A percentile compares a stretch with the other conserved stretches of the same genome.
Evolutionary conservation across 768 basidiomycete genomes (phyloP).

Genomic region (Tephrocybe sp.): DNA sequence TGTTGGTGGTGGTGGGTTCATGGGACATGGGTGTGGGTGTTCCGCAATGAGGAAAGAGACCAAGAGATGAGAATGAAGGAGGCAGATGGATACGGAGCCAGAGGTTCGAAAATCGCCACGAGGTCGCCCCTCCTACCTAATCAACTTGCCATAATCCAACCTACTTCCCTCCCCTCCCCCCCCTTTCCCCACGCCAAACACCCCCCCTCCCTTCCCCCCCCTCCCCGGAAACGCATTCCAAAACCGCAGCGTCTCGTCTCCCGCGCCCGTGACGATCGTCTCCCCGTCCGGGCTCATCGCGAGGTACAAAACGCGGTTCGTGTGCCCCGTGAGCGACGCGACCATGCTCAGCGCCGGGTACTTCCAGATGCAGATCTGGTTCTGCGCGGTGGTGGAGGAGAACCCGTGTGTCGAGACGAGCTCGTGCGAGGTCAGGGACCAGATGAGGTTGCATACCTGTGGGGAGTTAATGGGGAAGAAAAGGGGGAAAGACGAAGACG

Average conservation of each 20-base stretch:
- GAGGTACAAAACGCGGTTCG: slow-evolving; percentile 93
- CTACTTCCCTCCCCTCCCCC: slow-evolving; percentile 41
- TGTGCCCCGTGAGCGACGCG: slow-evolving; percentile 91
- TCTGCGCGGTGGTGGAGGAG: slow-evolving; percentile 90
- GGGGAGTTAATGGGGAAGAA: slow-evolving; percentile 14
- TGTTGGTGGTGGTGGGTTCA: too few relatives aligned
- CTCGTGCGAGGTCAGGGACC: slow-evolving; percentile 95
- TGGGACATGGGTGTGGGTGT: too few relatives aligned
- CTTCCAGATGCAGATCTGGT: slow-evolving; percentile 95
- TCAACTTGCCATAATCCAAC: slow-evolving; percentile 53
- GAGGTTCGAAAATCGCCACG: too few relatives aligned
- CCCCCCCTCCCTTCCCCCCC: slow-evolving; percentile 55
- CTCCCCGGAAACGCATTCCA: slow-evolving; percentile 96
- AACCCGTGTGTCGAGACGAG: slow-evolving; percentile 98
- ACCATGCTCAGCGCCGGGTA: slow-evolving; percentile 95
- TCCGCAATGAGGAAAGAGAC: too few relatives aligned
- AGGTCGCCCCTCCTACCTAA: slow-evolving; percentile 25
- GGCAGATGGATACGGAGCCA: too few relatives aligned
- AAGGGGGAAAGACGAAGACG: slow-evolving; percentile 21
- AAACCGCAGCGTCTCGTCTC: slow-evolving; percentile 95
- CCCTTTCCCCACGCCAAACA: slow-evolving; percentile 51
- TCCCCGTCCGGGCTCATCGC: slow-evolving; percentile 97
- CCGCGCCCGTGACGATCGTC: slow-evolving; percentile 97
- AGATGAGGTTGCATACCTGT: slow-evolving; percentile 96
- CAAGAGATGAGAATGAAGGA: too few relatives aligned